A percentile compares a stretch with the other conserved stretches of the same genome.
Evolutionary conservation across 2,329 filamentous ascomycete genomes (phyloP).

Genomic region (Fusarium torreyae): DNA sequence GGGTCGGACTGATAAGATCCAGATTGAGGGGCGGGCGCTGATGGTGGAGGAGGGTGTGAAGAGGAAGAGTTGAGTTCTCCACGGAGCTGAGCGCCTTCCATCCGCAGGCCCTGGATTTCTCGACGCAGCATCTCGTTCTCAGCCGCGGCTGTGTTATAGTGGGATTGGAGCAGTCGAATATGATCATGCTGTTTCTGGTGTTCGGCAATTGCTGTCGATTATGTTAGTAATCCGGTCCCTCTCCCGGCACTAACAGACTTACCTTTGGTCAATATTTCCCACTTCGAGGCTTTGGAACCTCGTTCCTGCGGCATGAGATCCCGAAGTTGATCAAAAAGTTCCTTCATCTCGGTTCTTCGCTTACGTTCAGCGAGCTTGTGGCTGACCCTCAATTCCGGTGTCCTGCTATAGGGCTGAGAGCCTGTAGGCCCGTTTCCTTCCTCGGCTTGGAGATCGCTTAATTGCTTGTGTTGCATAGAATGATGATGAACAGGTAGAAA

Average conservation of each 20-base stretch:
- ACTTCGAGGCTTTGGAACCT: constrained; percentile 89
- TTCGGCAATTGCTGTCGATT: constrained; percentile 70
- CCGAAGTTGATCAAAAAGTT: constrained; percentile 84
- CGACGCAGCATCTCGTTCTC: constrained; percentile 66
- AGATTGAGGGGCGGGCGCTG: constrained; percentile 39
- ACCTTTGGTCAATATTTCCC: constrained; percentile 92
- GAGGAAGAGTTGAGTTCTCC: constrained; percentile 52
- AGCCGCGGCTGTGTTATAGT: constrained; percentile 58
- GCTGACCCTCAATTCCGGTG: constrained; percentile 84
- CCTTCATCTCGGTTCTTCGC: constrained; percentile 89
- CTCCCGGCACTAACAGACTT: constrained; percentile 47
- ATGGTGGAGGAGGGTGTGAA: constrained; percentile 45
- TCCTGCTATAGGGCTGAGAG: constrained; percentile 84
- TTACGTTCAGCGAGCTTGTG: constrained; percentile 90
- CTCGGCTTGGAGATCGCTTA: constrained; percentile 76
- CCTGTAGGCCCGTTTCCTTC: constrained; percentile 66
- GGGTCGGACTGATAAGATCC: constrained; percentile 51
- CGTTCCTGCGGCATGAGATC: constrained; percentile 85
- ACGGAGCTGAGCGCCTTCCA: constrained; percentile 66
- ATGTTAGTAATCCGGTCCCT: constrained; percentile 27
- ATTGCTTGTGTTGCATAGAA: constrained; percentile 80
- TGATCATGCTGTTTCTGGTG: constrained; percentile 69
- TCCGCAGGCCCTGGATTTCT: constrained; percentile 63
- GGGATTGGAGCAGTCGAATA: constrained; percentile 63
- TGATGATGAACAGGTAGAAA: constrained; percentile 79